Base-by-base conservation (phyloP, 257 asterid genomes). In the Solanum boliviense region DNA sequence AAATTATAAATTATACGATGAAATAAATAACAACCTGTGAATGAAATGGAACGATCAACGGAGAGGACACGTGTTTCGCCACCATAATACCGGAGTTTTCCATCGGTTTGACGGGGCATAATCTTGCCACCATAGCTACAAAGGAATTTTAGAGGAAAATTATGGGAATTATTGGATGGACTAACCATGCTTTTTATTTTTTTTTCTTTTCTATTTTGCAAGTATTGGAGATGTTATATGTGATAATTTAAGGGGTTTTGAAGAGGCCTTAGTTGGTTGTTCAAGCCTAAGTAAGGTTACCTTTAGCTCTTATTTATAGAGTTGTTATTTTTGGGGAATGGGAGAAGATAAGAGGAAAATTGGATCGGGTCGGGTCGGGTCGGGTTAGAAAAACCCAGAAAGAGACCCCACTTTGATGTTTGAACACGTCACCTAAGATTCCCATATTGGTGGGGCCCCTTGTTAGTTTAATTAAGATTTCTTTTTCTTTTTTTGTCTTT, bases 91-190 rank as follows among this genome's bases (percentile, higher is more conserved):
- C 98, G 98, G 75, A 96, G 99, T 86, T 96, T 94, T 29, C 96
- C 99, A 62, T 96, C 99, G 82, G 95, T 94, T 86, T 93, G 91
- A 20, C 99, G 96, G 82, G 98, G 99, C 78, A 93, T 89, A 85
- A 96, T 96, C 70, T 95, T 93, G 89, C 99, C 99, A 88, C 99
- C 99, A 83, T 96, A 94, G 90, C 99, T 96, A 44, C 98, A 94
- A 32, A 94, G 87, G 86, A 96, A 91, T 86, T 96, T 96, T 29
- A 29, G 70, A 48, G 85, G 75, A 96, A 89, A 86, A 90, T 86
- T 71, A 90, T 62, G 27, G 84, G 75, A 73, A 32, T 75, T 82
- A 23, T 87, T 88, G 21, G 94, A 87, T 89, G 94, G 90, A 86
- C 92, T 91, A 79, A 89, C 91, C 98, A 95, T 95, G 35, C 6